These are phyloP conservation scores for Amoebophrya sp. DNA, from an alignment of 169 alveolate species.

Conservation along the genomic window DNA sequence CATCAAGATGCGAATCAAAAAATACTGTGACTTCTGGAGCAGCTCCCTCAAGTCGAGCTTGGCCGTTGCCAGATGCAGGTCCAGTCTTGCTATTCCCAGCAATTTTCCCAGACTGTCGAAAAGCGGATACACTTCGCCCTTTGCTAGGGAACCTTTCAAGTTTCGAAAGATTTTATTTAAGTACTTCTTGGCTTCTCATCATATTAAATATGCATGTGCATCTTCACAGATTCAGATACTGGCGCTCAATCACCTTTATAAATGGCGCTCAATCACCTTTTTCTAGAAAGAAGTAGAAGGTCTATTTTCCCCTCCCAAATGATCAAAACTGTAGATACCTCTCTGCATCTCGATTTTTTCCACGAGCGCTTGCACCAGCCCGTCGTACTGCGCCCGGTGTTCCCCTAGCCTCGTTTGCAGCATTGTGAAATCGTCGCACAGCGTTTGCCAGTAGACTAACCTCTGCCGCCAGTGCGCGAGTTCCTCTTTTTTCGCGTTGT, in stretches of 20 bases:
- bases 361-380: not conserved
- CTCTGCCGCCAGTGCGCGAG: not conserved
- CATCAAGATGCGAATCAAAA: too few relatives aligned
- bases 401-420: not conserved
- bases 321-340: too few relatives aligned
- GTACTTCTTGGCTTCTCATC: too few relatives aligned
- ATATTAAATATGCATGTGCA: too few relatives aligned
- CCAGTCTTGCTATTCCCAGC: not conserved
- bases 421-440: not conserved
- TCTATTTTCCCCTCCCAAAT: too few relatives aligned
- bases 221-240: too few relatives aligned
- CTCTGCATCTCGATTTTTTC: not conserved
- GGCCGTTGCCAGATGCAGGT: not conserved
- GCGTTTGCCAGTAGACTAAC: not conserved
- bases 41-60: not conserved
- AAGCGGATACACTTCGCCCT: not conserved
- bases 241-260: too few relatives aligned
- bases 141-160: not conserved
- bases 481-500: too few relatives aligned
- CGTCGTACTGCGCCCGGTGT: not conserved
- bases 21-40: too few relatives aligned
- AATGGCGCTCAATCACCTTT: too few relatives aligned
- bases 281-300: too few relatives aligned
- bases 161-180: not conserved
- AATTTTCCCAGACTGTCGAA: not conserved